phyloP scores from a whole-genome alignment of 176 grass and related monocot genomes.

The Cenchrus fungigraminus region DNA sequence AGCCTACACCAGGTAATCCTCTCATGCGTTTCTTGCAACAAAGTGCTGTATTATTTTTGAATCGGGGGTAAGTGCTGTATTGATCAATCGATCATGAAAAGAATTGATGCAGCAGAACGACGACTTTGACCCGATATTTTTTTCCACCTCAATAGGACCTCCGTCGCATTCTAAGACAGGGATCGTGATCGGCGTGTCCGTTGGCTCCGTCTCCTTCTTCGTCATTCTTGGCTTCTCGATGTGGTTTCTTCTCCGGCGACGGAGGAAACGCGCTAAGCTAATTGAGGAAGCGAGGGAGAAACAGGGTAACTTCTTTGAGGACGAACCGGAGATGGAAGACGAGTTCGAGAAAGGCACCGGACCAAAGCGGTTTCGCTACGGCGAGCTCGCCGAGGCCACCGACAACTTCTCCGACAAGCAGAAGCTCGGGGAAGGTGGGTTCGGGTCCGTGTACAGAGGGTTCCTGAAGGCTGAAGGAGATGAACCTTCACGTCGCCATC shows the following conservation, averaged over 20 bases:
- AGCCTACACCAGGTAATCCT: no score
- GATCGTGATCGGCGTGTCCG: not conserved
- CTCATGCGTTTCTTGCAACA: no score
- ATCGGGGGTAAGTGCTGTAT: no score
- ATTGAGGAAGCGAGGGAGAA: not conserved
- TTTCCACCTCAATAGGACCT: not conserved
- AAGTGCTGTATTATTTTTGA: no score
- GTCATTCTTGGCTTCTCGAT: not conserved
- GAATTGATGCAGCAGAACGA: no score
- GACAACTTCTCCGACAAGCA: no score
- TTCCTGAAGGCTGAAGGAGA: not conserved
- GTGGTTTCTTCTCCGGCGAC: not conserved
- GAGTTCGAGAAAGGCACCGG: not conserved
- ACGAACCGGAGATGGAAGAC: not conserved
- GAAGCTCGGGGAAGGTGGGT: slow-evolving; percentile 35
- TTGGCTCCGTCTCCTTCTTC: no score
- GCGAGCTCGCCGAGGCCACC: no score
- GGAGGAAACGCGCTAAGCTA: not conserved
- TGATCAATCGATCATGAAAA: no score
- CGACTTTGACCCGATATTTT: no score
- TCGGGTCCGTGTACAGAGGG: slow-evolving; percentile 36
- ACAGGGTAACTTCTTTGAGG: not conserved
- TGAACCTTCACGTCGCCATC: not conserved
- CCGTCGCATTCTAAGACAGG: not conserved
- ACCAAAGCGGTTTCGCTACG: no score